Base-by-base conservation (phyloP, 2,329 filamentous ascomycete genomes). In the Rhynchosporium secalis region DNA sequence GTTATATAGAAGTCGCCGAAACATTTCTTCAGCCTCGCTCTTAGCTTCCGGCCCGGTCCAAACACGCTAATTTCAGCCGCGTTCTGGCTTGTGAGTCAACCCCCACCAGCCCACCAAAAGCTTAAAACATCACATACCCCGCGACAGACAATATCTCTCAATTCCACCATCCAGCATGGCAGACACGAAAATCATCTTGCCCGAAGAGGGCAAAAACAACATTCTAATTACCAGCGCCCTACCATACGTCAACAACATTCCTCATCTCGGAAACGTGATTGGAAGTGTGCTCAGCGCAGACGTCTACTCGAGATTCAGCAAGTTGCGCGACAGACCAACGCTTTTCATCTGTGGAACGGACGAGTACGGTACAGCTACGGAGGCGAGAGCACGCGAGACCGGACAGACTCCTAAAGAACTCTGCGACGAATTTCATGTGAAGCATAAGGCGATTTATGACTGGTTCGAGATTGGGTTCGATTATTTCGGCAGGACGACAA, bases 391-490 rank as follows among this genome's bases (percentile, higher is more conserved):
- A 4, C 85, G 97, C 46, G 92, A 96, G 75, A 92, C 95, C 75
- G 88, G 89, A 13, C 81, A 92, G 66, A 92, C 88, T 12, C 92
- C 94, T 28, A 83, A 90, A 71, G 84, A 93, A 73, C 86, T 98
- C 12, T 97, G 94, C 80, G 86, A 90, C 77, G 96, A 97, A 79
- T 97, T 96, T 80, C 91, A 96, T 78, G 86, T 86, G 71, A 86
- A 96, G 63, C 94, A 97, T 78, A 87, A 92, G 71, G 91, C 90
- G 55, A 89, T 97, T 68, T 98, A 98, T 77, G 85, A 96, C 76
- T 97, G 94, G 92, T 99, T 99, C 79, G 86, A 92, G 73, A 94
- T 98, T 73, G 87, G 85, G 62, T 98, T 98, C 74, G 94, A 98
- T 78, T 88, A 93, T 76, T 99, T 98, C 74, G 95, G 93, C 66